Percentiles rank a stretch among this genome's conserved stretches.
Evolutionary conservation across 352 stramenopile species (phyloP).

Genomic region (Aphanomyces euteiches): DNA sequence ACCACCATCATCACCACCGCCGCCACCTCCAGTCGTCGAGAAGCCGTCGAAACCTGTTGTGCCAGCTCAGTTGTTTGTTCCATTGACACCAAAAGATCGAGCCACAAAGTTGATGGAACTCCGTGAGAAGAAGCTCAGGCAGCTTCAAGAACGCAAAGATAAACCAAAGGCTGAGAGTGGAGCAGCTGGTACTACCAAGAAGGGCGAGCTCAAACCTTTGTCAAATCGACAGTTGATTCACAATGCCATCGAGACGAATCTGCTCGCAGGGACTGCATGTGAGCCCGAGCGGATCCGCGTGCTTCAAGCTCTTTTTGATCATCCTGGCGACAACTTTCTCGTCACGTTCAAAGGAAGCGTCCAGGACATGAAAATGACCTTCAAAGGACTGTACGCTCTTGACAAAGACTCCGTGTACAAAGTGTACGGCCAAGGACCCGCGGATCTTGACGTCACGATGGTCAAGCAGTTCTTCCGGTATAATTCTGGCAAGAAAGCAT

Average conservation of each 20-base stretch:
- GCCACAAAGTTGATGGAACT: conserved; percentile 36
- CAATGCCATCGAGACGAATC: conserved; percentile 75
- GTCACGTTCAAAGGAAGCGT: conserved; percentile 63
- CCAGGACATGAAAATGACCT: conserved; percentile 55
- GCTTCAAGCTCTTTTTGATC: conserved; percentile 43
- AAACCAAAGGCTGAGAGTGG: conserved; percentile 8
- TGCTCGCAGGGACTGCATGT: conserved; percentile 59
- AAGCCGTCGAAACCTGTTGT: conserved; percentile 20
- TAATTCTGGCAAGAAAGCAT: conserved; percentile 80
- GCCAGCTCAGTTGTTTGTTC: no score
- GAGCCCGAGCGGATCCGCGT: conserved; percentile 52
- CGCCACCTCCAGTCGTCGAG: conserved; percentile 31
- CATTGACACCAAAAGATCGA: conserved; percentile 29
- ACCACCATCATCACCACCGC: background rate
- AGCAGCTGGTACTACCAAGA: conserved; percentile 1
- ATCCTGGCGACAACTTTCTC: conserved; percentile 62
- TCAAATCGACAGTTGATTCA: conserved; percentile 73
- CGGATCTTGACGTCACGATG: conserved; percentile 36
- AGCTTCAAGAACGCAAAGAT: conserved; percentile 43
- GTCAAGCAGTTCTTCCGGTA: conserved; percentile 81
- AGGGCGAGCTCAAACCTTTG: conserved; percentile 35
- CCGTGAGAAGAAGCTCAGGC: conserved; percentile 57
- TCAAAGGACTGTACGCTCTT: conserved; percentile 67
- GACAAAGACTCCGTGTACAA: conserved; percentile 44
- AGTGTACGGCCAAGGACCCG: conserved; percentile 29